Evolutionary conservation across 345 rosid species (phyloP).

Genomic region (Theobroma cacao): DNA sequence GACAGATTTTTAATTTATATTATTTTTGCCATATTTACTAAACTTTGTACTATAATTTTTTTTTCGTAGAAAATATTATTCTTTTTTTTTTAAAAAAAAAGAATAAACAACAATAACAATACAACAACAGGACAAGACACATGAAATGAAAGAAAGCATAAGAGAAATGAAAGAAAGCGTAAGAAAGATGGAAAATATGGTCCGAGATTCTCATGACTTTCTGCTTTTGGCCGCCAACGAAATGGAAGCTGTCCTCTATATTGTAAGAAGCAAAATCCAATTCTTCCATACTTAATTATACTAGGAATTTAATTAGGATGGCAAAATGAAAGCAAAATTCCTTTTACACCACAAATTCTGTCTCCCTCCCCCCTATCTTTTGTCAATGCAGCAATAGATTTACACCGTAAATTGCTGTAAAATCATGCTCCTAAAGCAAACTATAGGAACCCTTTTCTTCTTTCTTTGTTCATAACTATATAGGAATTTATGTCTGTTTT

Average conservation of each 20-base stretch:
- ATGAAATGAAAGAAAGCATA: neutral
- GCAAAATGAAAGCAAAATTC: neutral
- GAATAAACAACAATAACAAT: too few relatives aligned
- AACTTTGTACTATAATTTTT: too few relatives aligned
- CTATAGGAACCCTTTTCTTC: too few relatives aligned
- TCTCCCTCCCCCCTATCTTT: neutral
- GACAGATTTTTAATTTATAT: too few relatives aligned
- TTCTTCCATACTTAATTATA: neutral
- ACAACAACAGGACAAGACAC: neutral
- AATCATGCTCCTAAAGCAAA: too few relatives aligned
- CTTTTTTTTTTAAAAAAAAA: too few relatives aligned
- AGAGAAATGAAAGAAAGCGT: too few relatives aligned
- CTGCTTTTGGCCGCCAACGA: neutral
- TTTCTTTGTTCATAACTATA: too few relatives aligned
- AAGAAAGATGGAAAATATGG: neutral
- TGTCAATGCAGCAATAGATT: neutral
- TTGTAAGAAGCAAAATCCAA: neutral
- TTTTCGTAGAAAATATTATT: too few relatives aligned
- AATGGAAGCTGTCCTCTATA: neutral
- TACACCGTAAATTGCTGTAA: neutral
- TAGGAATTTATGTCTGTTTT: slow-evolving; percentile 31
- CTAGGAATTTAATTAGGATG: neutral
- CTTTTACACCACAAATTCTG: neutral
- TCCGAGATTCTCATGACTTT: slow-evolving; percentile 1
- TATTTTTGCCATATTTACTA: too few relatives aligned